Conservation (phyloP, 805 yeast genomes). For the Ogataea paraovalis region DNA sequence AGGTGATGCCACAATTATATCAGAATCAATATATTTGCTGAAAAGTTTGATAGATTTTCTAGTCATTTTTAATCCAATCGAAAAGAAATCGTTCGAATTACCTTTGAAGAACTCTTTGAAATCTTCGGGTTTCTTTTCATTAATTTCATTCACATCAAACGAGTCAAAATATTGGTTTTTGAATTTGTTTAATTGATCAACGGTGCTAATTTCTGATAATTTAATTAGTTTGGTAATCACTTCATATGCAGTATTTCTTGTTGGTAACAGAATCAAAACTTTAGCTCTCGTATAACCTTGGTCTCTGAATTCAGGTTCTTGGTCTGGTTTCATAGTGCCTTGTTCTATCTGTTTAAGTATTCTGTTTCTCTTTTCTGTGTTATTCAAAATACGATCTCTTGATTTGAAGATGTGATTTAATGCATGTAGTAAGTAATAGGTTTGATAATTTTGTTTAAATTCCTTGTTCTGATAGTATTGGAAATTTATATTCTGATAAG, state of each 20-base stretch:
- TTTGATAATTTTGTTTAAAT: conserved; percentile 41
- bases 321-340: conserved; percentile 24
- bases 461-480: conserved; percentile 48
- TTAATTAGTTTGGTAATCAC: conserved; percentile 59
- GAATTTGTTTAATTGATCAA: conserved; percentile 79
- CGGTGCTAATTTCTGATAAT: conserved; percentile 65
- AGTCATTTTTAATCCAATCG: conserved; percentile 86
- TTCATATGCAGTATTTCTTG: conserved; percentile 72
- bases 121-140: conserved; percentile 70
- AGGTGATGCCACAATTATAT: conserved; percentile 87
- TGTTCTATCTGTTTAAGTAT: conserved; percentile 35
- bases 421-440: conserved; percentile 64
- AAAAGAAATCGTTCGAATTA: conserved; percentile 86
- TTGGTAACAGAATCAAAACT: conserved; percentile 76
- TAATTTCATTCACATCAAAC: conserved; percentile 26
- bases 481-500: conserved; percentile 66
- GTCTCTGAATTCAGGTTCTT: conserved; percentile 68
- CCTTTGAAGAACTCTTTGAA: conserved; percentile 80
- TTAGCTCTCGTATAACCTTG: conserved; percentile 97
- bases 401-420: conserved; percentile 84
- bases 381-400: conserved; percentile 76
- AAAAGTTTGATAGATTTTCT: conserved; percentile 82
- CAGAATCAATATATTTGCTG: conserved; percentile 79
- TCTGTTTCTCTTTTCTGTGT: conserved; percentile 56
- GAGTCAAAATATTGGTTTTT: conserved; percentile 60